These are phyloP conservation scores for Abrus pulchellus DNA, from an alignment of 306 rosid species.

Conservation along the genomic window DNA sequence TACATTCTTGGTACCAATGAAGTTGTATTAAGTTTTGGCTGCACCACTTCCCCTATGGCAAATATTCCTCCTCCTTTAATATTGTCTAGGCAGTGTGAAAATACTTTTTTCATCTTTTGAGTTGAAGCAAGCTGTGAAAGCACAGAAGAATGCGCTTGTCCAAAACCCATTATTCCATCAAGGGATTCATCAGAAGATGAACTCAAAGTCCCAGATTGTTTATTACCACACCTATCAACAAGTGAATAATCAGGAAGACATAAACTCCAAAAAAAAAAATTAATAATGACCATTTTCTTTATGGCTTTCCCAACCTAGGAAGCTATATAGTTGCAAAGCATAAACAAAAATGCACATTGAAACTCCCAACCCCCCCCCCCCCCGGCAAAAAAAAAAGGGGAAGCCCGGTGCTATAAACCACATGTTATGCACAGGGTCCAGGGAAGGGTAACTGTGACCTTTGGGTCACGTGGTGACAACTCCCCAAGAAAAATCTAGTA, in stretches of 20 bases:
- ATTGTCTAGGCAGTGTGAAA: conserved; percentile 93
- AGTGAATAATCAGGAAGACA: conserved; percentile 30
- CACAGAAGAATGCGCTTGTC: conserved; percentile 89
- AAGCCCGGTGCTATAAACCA: conserved; percentile 18
- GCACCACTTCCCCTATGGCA: conserved; percentile 85
- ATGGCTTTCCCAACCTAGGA: conserved; percentile 14
- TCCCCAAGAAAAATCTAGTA: conserved; percentile 23
- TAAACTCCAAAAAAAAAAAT: conserved; percentile 2
- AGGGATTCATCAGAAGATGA: conserved; percentile 62
- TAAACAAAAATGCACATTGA: not conserved
- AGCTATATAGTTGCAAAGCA: conserved; percentile 22
- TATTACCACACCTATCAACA: conserved; percentile 74
- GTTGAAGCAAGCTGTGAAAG: conserved; percentile 88
- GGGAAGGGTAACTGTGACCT: conserved; percentile 2
- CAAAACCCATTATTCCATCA: conserved; percentile 93
- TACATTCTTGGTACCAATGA: conserved; percentile 73
- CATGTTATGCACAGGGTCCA: not conserved
- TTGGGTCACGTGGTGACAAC: conserved; percentile 17
- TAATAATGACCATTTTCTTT: not conserved
- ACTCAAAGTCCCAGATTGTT: conserved; percentile 72
- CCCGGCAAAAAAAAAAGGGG: not conserved
- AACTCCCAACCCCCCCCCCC: not conserved
- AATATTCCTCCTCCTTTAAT: conserved; percentile 88
- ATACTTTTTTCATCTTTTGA: conserved; percentile 79
- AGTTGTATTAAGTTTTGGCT: conserved; percentile 71